Conservation (phyloP, 2,329 filamentous ascomycete species). For the Didymella pomorum region DNA sequence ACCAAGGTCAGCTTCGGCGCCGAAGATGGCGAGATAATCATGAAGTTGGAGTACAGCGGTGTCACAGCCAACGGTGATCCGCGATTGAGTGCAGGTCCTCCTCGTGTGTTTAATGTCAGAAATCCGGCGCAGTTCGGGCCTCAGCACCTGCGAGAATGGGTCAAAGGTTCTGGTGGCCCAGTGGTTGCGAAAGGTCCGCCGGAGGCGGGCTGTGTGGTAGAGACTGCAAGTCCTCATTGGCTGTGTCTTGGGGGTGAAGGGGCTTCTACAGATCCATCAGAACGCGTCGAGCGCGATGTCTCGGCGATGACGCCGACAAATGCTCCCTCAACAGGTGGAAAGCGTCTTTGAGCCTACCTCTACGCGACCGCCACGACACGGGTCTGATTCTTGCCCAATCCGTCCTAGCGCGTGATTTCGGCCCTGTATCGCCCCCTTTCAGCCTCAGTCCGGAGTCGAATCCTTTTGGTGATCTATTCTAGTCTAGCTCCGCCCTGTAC, state of each 20-base stretch:
- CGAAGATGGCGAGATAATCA: slow-evolving; percentile 10
- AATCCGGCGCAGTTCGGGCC: slow-evolving; percentile 10
- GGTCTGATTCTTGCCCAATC: slow-evolving; percentile 4
- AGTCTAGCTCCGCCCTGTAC: slow-evolving; percentile 1
- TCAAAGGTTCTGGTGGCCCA: background rate
- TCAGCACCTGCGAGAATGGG: slow-evolving; percentile 7
- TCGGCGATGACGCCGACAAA: too few relatives aligned
- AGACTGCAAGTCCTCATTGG: background rate
- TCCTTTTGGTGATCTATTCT: slow-evolving; percentile 4
- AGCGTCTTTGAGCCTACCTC: slow-evolving; percentile 7
- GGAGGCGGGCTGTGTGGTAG: background rate
- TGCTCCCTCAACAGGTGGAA: too few relatives aligned
- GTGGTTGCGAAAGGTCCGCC: background rate
- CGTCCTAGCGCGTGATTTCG: slow-evolving; percentile 3
- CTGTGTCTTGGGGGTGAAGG: background rate
- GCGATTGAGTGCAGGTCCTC: background rate
- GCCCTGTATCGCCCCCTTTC: slow-evolving; percentile 5
- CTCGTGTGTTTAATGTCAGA: background rate
- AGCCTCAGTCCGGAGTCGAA: slow-evolving; percentile 7
- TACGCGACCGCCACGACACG: slow-evolving; percentile 5
- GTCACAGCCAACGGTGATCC: background rate
- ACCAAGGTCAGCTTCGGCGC: slow-evolving; percentile 10
- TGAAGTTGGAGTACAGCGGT: slow-evolving; percentile 12
- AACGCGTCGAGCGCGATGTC: too few relatives aligned
- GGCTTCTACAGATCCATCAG: too few relatives aligned